Conservation (phyloP, 106 monocot species). For the Dendrobium chrysotoxum region DNA sequence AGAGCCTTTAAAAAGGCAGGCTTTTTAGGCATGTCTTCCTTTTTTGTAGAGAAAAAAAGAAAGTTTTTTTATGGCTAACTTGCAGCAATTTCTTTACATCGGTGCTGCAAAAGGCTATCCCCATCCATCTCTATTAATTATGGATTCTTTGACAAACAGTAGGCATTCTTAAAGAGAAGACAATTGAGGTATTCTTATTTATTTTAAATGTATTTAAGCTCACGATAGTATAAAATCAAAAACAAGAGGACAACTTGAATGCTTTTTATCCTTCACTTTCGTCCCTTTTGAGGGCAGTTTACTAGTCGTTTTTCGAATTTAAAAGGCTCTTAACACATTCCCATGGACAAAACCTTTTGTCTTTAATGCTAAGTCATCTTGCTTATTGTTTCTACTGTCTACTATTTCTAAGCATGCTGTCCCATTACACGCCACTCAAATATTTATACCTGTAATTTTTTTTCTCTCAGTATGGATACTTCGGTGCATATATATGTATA, state of each 20-base stretch:
- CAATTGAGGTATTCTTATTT: conserved; percentile 28
- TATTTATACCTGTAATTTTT: neutral
- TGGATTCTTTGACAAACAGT: conserved; percentile 67
- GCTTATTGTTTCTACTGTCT: conserved; percentile 4
- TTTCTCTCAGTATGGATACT: too few relatives aligned
- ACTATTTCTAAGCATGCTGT: neutral
- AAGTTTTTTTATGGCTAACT: neutral
- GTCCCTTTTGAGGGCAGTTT: conserved; percentile 66
- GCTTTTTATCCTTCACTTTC: conserved; percentile 67
- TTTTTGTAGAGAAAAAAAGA: neutral
- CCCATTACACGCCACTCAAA: neutral
- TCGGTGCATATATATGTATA: too few relatives aligned
- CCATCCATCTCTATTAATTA: conserved; percentile 2
- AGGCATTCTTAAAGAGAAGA: conserved; percentile 29
- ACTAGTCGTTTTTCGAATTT: conserved; percentile 19
- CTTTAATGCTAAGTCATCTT: conserved; percentile 27
- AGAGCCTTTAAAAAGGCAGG: conserved; percentile 11
- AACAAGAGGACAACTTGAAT: conserved; percentile 18
- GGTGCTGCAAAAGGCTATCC: conserved; percentile 10
- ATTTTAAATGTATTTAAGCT: conserved; percentile 10
- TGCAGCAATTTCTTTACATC: conserved; percentile 7
- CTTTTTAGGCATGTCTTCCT: conserved; percentile 7
- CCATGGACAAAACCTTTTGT: conserved; percentile 47
- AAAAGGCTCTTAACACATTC: conserved; percentile 40
- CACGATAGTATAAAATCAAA: conserved; percentile 3